Percentiles rank a stretch among this genome's conserved stretches.
These are phyloP conservation scores for Kalmusia sp. DNA, from an alignment of 2,329 filamentous ascomycete species.

Conservation along the genomic window DNA sequence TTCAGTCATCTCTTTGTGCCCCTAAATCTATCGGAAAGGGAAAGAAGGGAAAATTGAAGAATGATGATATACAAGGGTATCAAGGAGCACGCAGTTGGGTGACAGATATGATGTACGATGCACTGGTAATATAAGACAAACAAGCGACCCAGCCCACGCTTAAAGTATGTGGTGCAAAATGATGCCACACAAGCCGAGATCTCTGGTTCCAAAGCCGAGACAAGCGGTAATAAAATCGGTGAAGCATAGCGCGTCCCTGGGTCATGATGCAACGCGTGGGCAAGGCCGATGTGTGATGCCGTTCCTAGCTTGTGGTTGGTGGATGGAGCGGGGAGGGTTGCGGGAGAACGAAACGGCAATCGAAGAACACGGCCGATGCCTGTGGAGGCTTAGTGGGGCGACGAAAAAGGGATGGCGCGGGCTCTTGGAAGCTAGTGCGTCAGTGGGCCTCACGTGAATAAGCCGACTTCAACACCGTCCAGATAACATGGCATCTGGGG, in stretches of 20 bases:
- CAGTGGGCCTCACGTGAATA: constrained; percentile 1
- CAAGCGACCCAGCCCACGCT: constrained; percentile 1
- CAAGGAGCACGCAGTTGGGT: not conserved
- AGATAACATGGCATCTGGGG: not conserved
- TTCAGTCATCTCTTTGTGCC: constrained; percentile 18
- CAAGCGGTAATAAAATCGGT: constrained; percentile 23
- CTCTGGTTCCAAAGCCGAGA: constrained; percentile 23
- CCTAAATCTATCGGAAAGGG: constrained; percentile 14
- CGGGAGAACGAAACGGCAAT: constrained; percentile 25
- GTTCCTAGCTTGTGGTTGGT: constrained; percentile 6
- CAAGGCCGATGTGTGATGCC: constrained; percentile 22
- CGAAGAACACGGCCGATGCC: not conserved
- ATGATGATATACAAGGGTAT: not conserved
- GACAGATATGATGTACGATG: not conserved
- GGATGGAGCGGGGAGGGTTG: constrained; percentile 17
- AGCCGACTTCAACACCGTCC: not conserved
- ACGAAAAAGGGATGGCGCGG: not conserved
- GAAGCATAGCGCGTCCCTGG: not conserved
- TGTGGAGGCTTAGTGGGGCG: not conserved
- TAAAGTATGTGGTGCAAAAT: constrained; percentile 12
- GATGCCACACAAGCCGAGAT: constrained; percentile 13
- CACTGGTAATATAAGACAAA: not conserved
- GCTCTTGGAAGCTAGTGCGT: not conserved
- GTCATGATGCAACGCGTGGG: constrained; percentile 4
- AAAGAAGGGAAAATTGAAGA: not conserved